phyloP scores from a whole-genome alignment of 352 stramenopile species.

The Globisporangium mamillatum region DNA sequence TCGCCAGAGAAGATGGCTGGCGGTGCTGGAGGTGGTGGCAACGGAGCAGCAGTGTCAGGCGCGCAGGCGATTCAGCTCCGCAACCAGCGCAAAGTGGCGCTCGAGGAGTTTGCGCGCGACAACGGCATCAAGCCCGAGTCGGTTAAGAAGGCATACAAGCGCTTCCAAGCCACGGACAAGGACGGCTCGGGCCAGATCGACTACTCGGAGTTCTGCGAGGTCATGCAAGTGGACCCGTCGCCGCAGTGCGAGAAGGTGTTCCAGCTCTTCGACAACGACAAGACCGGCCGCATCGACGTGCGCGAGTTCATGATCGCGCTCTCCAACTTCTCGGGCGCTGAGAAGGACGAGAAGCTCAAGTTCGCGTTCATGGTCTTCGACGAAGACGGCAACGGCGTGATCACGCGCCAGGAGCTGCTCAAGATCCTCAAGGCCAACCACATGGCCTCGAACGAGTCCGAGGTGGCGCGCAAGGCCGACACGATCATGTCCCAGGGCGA shows the following conservation, averaged over 20 bases:
- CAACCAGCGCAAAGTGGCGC: constrained; percentile 88
- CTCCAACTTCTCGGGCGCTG: constrained; percentile 91
- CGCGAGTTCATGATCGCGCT: constrained; percentile 94
- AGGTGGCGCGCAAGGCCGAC: constrained; percentile 94
- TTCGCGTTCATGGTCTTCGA: constrained; percentile 96
- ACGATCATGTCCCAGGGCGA: constrained; percentile 97
- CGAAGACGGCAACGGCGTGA: constrained; percentile 93
- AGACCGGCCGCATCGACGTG: constrained; percentile 90
- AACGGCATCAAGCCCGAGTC: constrained; percentile 96
- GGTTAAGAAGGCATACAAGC: constrained; percentile 96
- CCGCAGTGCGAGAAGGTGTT: constrained; percentile 92
- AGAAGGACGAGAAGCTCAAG: constrained; percentile 96
- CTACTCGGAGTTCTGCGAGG: constrained; percentile 97
- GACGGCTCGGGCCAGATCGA: constrained; percentile 94
- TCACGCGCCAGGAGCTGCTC: constrained; percentile 93
- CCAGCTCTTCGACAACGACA: constrained; percentile 93
- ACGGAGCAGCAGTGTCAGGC: constrained; percentile 26
- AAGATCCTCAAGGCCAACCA: constrained; percentile 96
- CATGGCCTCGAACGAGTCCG: constrained; percentile 89
- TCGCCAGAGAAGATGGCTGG: constrained; percentile 32
- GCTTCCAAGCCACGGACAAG: constrained; percentile 94
- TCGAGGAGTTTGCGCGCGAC: constrained; percentile 93
- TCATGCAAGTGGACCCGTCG: constrained; percentile 92
- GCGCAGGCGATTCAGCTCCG: constrained; percentile 88
- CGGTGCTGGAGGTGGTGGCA: constrained; percentile 15